Evolutionary conservation across 192 early-diverging fungal genomes (phyloP).

Genomic region (Helicostylum pulchrum): DNA sequence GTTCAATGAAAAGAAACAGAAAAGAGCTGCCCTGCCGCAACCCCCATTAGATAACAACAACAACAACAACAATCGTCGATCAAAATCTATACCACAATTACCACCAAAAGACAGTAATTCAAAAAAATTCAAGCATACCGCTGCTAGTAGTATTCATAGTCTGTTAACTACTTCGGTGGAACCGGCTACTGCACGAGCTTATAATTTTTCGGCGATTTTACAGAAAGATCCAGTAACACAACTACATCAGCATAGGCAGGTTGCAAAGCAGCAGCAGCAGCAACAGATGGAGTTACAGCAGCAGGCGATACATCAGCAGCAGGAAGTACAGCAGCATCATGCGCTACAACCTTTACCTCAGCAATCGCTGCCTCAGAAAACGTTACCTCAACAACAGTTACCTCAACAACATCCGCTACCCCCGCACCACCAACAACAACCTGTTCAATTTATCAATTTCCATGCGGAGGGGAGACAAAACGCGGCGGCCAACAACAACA

Average conservation of each 20-base stretch:
- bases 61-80: background rate
- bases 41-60: background rate
- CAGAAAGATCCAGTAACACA: constrained; percentile 5
- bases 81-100: constrained; percentile 18
- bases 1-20: background rate
- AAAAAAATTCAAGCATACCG: constrained; percentile 1
- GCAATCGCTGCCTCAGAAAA: background rate
- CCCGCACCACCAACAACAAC: background rate
- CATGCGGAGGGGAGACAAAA: background rate
- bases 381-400: background rate
- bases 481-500: background rate
- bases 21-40: background rate
- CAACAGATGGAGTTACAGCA: background rate
- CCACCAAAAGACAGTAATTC: background rate
- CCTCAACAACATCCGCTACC: background rate
- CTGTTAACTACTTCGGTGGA: constrained; percentile 22
- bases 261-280: background rate
- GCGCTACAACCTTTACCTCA: background rate
- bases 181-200: background rate
- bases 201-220: constrained; percentile 24
- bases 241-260: background rate
- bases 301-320: background rate
- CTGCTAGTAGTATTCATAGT: constrained; percentile 22
- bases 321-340: background rate
- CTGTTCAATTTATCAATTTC: constrained; percentile 7